Percentiles rank a stretch among this genome's conserved stretches.
These are phyloP conservation scores for Echites panduratus DNA, from an alignment of 257 asterid genomes.

Conservation along the genomic window DNA sequence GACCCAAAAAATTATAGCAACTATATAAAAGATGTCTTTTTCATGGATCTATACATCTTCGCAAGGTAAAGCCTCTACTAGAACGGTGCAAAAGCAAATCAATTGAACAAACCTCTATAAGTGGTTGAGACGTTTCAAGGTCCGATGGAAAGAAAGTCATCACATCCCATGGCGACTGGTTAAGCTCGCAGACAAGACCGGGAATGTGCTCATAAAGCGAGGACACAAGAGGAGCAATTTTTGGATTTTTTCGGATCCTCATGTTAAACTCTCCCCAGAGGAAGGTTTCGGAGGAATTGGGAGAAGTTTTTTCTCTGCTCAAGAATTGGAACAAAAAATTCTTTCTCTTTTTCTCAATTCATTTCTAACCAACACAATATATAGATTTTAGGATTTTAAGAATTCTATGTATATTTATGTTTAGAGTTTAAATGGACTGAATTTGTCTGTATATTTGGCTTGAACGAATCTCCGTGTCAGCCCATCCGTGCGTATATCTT, in stretches of 20 bases:
- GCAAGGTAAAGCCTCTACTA: background rate
- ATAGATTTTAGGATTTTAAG: background rate
- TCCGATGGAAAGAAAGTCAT: slow-evolving; percentile 44
- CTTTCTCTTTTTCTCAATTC: background rate
- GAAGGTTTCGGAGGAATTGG: too few species aligned
- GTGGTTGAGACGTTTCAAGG: slow-evolving; percentile 26
- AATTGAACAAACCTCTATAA: slow-evolving; percentile 19
- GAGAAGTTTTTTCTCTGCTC: background rate
- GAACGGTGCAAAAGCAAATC: background rate
- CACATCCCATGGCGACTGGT: slow-evolving; percentile 69
- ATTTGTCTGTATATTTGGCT: too few species aligned
- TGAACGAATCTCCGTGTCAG: too few species aligned
- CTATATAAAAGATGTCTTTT: background rate
- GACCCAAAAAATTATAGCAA: slow-evolving; percentile 7
- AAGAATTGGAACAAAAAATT: background rate
- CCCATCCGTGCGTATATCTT: too few species aligned
- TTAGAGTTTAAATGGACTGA: background rate
- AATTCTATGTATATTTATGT: background rate
- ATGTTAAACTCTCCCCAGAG: slow-evolving; percentile 1
- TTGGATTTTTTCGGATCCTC: slow-evolving; percentile 46
- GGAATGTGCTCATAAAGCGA: background rate
- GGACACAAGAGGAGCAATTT: slow-evolving; percentile 21
- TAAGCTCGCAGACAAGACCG: slow-evolving; percentile 29
- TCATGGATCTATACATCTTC: background rate
- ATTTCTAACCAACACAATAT: background rate